Base-by-base conservation (phyloP, 2,329 filamentous ascomycete species). In the Pseudogymnoascus sp. region DNA sequence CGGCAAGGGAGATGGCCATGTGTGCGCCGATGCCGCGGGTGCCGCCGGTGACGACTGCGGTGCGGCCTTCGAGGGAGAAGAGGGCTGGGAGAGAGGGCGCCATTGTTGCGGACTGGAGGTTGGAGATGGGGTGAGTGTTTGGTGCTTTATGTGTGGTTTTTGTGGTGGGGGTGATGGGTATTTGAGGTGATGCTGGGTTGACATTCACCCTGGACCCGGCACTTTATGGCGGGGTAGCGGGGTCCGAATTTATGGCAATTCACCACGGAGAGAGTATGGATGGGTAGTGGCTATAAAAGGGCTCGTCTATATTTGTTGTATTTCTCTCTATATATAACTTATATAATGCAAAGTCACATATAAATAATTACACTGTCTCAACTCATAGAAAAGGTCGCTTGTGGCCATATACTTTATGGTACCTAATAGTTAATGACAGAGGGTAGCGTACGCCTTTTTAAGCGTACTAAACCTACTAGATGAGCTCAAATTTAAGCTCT, bases 11-110 rank as follows among this genome's bases (percentile, higher is more conserved):
- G 28, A 75, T 62, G n/a, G 73, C 74, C 53, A 74, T 71, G 18
- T 74, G 70, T 68, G 73, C 71, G 5, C 75, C 75, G 62, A 77
- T 75, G 5, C 75, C 75, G 38, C 75, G 69, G 10, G 73, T 75
- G 61, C 72, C 74, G 10, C 75, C 75, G 2, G 74, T 76, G 5
- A 75, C 66, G 12, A 76, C 63, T 8, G 73, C 74, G 16, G 71
- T 78, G 70, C 75, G 73, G 14, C 73, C 73, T 59, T 70, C 69
- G 10, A 76, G 67, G 38, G 71, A 70, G 63, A 75, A 76, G 44
- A 75, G 62, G 12, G 67, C 61, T 2, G 31, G 56, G 31, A 60
- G 28, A 6, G 56, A 38, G 31, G 31, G 31, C 1, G 56, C 56
- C 56, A 60, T 60, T 31, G 56, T 60, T 31, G 8, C 2, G 14